These are phyloP conservation scores for Wickerhamomyces canadensis DNA, from an alignment of 805 yeast genomes.

Conservation along the genomic window DNA sequence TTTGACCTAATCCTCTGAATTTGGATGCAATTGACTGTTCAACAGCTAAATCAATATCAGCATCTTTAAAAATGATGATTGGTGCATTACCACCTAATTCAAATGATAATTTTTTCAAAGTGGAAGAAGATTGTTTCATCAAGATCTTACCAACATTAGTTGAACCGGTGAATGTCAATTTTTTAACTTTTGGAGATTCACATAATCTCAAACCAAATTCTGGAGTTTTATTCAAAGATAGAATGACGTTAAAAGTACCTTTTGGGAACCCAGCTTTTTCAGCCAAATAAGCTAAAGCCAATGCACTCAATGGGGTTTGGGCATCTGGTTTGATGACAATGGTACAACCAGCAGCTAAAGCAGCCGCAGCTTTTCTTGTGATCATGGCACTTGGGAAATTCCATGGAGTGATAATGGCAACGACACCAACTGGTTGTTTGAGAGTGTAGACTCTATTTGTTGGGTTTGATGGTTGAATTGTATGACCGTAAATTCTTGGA, in stretches of 20 bases:
- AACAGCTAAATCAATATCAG: slow-evolving; percentile 51
- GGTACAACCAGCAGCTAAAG: slow-evolving; percentile 62
- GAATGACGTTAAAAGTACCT: slow-evolving; percentile 49
- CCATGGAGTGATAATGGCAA: slow-evolving; percentile 61
- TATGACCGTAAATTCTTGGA: slow-evolving; percentile 48
- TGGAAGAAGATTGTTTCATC: slow-evolving; percentile 51
- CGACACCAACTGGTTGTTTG: slow-evolving; percentile 60
- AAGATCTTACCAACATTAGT: slow-evolving; percentile 56
- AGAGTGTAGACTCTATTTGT: slow-evolving; percentile 47
- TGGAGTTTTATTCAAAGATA: slow-evolving; percentile 46
- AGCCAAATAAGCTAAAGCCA: slow-evolving; percentile 50
- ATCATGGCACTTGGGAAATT: slow-evolving; percentile 68
- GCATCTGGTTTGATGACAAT: slow-evolving; percentile 56
- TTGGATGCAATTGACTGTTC: slow-evolving; percentile 47
- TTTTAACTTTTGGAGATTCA: slow-evolving; percentile 43
- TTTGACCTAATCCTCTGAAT: slow-evolving; percentile 59
- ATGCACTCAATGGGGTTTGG: slow-evolving; percentile 55
- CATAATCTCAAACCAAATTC: slow-evolving; percentile 46
- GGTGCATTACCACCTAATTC: slow-evolving; percentile 72
- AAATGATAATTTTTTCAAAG: slow-evolving; percentile 54
- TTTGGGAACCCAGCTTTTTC: slow-evolving; percentile 57
- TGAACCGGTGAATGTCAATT: slow-evolving; percentile 61
- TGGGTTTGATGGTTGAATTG: slow-evolving; percentile 49
- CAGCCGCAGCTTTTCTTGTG: slow-evolving; percentile 60
- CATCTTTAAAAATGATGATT: slow-evolving; percentile 54